Evolutionary conservation across 2,329 filamentous ascomycete genomes (phyloP), one percentile per base, ranked within the genome.

Genomic region (Sordariomycetes sp.): DNA sequence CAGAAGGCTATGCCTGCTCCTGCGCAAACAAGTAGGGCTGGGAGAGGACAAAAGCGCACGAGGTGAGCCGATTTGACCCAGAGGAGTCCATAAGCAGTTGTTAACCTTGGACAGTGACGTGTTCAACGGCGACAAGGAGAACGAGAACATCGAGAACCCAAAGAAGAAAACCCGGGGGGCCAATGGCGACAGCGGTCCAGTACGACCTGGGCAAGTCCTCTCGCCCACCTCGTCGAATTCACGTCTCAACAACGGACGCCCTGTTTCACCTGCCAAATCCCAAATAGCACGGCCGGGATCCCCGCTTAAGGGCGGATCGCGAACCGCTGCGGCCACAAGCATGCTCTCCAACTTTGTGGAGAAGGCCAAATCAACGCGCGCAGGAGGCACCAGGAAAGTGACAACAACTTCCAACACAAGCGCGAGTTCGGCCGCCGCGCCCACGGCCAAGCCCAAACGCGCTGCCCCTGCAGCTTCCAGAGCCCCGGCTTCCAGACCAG

Each of bases 181-280:
- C 38, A 65, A 60, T 18, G 42, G 55, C n/a, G n/a, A n/a, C n/a
- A n/a, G n/a, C 41, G 46, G 59, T 44, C 39, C 40, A 31, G 47
- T 57, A 26, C 52, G 52, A 43, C 56, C 73, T 40, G 60, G 68
- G 32, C 69, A 82, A 54, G 72, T 93, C 24, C 67, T 94, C 3
- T 94, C 87, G 2, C 86, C 86, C 3, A 82, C 84, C 34, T 88
- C 85, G 0, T 80, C 82, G 38, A 94, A 94, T 51, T 82, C 83
- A 6, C 77, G 84, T 33, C 69, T 82, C 38, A 53, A 55, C 15
- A 72, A 75, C 32, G 62, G 55, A 43, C 55, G 64, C 8, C 59
- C 63, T 3, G 50, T 52, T 5, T 72, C 75, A n/a, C 69, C 73
- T 11, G 55, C 61, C 17, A 79, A 81, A 49, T 65, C 72, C 4